phyloP scores from a whole-genome alignment of 2,329 filamentous ascomycete species.

The Annulohypoxylon truncatum region DNA sequence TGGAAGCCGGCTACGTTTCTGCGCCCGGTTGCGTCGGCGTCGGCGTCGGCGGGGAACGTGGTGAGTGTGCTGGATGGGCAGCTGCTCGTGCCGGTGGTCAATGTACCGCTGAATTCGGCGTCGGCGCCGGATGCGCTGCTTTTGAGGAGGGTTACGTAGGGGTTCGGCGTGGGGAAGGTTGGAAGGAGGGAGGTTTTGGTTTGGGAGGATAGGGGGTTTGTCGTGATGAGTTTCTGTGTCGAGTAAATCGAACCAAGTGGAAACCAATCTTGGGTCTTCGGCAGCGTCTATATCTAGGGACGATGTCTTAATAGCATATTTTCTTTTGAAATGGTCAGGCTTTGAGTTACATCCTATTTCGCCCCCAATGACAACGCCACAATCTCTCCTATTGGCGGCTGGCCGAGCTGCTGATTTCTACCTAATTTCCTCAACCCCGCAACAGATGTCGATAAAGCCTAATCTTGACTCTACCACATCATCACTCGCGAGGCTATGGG shows the following conservation, averaged over 20 bases:
- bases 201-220: too few relatives aligned
- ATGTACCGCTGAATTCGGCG: neutral
- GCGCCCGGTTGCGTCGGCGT: neutral
- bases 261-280: too few relatives aligned
- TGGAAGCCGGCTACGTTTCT: conserved; percentile 11
- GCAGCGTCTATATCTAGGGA: too few relatives aligned
- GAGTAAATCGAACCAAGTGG: too few relatives aligned
- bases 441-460: too few relatives aligned
- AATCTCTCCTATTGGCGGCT: neutral
- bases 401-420: neutral
- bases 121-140: conserved; percentile 2
- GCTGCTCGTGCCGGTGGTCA: neutral
- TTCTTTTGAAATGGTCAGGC: too few relatives aligned
- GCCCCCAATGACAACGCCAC: too few relatives aligned
- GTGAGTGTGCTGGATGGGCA: neutral
- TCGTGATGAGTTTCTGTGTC: too few relatives aligned
- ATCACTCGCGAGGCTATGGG: neutral
- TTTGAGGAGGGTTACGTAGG: conserved; percentile 9
- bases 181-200: too few relatives aligned
- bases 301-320: too few relatives aligned
- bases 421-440: neutral
- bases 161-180: neutral
- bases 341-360: too few relatives aligned
- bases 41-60: too few relatives aligned
- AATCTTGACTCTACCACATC: neutral